A percentile compares a stretch with the other conserved stretches of the same genome.
These are phyloP conservation scores for Xylaria acuta DNA, from an alignment of 495 filamentous ascomycete species.

Conservation along the genomic window DNA sequence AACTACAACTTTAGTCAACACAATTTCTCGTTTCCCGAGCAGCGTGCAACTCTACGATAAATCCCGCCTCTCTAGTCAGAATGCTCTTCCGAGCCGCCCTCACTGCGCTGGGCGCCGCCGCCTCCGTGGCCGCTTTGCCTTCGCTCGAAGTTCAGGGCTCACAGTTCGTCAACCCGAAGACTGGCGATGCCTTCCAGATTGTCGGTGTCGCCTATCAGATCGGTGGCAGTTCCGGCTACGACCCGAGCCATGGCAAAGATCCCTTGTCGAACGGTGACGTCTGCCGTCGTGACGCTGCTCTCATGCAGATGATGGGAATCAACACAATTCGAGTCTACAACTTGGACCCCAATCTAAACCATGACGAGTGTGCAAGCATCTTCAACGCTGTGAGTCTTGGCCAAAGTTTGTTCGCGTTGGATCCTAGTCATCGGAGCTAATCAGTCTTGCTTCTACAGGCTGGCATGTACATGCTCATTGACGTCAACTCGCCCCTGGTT, in stretches of 20 bases:
- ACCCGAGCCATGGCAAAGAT: slow-evolving; percentile 64
- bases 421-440: neutral
- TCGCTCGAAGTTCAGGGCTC: slow-evolving; percentile 74
- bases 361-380: slow-evolving; percentile 87
- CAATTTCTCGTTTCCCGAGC: slow-evolving; percentile 3
- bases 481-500: slow-evolving; percentile 90
- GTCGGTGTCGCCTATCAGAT: slow-evolving; percentile 96
- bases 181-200: slow-evolving; percentile 82
- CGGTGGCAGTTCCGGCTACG: slow-evolving; percentile 83
- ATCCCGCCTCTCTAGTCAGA: slow-evolving; percentile 11
- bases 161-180: slow-evolving; percentile 83
- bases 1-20: slow-evolving; percentile 21
- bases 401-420: neutral
- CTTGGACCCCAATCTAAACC: slow-evolving; percentile 80
- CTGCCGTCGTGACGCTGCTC: slow-evolving; percentile 88
- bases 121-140: slow-evolving; percentile 69
- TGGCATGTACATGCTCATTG: slow-evolving; percentile 69
- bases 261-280: slow-evolving; percentile 75
- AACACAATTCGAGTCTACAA: slow-evolving; percentile 97
- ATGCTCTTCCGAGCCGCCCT: slow-evolving; percentile 49
- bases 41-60: slow-evolving; percentile 1
- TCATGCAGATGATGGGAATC: slow-evolving; percentile 83
- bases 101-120: slow-evolving; percentile 53
- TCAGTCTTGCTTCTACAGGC: slow-evolving; percentile 31
- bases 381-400: slow-evolving; percentile 80